Evolutionary conservation across 306 rosid genomes (phyloP), one percentile per base, ranked within the genome.

Genomic region (Senna tora): DNA sequence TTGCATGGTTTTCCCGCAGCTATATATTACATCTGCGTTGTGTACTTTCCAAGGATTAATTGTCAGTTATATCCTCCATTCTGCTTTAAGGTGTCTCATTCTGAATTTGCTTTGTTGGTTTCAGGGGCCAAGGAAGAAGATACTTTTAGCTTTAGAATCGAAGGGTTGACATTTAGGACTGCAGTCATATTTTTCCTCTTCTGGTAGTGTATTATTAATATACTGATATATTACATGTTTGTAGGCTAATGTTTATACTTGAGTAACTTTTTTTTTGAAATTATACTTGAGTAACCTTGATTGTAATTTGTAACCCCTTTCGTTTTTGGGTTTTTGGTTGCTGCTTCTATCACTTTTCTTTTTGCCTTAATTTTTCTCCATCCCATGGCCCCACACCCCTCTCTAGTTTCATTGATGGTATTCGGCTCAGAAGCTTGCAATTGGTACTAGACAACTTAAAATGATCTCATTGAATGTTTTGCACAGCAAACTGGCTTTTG

Each of bases 91-190:
- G 75, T 41, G 74, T 66, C 66, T 39, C 43, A 54, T 67, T 73
- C 14, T 69, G 67, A 32, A 46, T 76, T 80, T 66, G 47, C 12
- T 39, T 84, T 76, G 33, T 33, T 64, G 75, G 25, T 81, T 85
- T 70, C 91, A 94, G 99, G 99, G 99, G 5, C 99, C 99, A 70
- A 89, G 99, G 80, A 94, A 94, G 92, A 94, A 94, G 95, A 94
- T 94, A 81, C 85, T 94, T 55, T 76, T 91, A 51, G 97, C 95
- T 2, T 74, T 94, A 86, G 96, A 94, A 83, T 84, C 96, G 43
- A 94, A 89, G 76, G 88, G 71, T 66, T 94, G 84, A 89, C 28
- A 28, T 33, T 19, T 74, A 72, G 71, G 59, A 67, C 16, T 41
- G 73, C 77, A 58, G 61, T 20, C 41, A 45, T n/a, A n/a, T 55